Conservation (phyloP, 345 rosid species). For the Populus euphratica region DNA sequence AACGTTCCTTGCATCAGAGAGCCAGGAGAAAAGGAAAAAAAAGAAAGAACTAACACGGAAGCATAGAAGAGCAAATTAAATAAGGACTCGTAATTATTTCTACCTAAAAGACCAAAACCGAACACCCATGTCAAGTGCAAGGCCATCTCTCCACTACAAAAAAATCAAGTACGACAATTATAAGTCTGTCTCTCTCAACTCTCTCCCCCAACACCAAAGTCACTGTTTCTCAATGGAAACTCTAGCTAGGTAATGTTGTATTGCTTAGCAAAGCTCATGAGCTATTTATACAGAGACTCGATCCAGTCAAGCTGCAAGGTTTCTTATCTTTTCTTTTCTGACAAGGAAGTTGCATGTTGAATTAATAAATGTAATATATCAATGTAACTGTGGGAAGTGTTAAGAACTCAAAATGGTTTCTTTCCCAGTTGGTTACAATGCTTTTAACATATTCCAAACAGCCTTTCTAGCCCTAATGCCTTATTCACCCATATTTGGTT, state of each 20-base stretch:
- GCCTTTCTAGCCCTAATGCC: conserved; percentile 27
- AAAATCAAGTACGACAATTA: background rate
- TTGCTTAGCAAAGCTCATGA: background rate
- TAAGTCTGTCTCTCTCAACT: background rate
- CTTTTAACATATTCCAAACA: conserved; percentile 15
- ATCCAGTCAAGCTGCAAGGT: conserved; percentile 17
- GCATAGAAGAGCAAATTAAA: background rate
- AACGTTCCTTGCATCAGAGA: background rate
- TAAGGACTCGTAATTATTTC: background rate
- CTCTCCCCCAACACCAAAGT: background rate
- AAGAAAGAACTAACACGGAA: background rate
- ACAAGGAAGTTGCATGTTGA: conserved; percentile 8
- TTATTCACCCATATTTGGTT: conserved; percentile 11
- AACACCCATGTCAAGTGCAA: conserved; percentile 16
- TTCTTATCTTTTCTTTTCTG: too few relatives aligned
- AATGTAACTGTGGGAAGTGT: conserved; percentile 16
- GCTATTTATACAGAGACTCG: conserved; percentile 36
- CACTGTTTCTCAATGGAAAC: background rate
- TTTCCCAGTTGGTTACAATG: conserved; percentile 40
- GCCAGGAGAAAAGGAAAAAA: too few relatives aligned
- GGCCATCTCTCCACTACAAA: conserved; percentile 3
- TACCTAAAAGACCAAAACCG: conserved; percentile 30
- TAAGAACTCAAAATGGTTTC: conserved; percentile 16
- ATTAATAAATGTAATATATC: background rate
- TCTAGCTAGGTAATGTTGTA: background rate